A percentile compares a stretch with the other conserved stretches of the same genome.
Evolutionary conservation across 306 rosid genomes (phyloP).

Genomic region (Malus fusca): DNA sequence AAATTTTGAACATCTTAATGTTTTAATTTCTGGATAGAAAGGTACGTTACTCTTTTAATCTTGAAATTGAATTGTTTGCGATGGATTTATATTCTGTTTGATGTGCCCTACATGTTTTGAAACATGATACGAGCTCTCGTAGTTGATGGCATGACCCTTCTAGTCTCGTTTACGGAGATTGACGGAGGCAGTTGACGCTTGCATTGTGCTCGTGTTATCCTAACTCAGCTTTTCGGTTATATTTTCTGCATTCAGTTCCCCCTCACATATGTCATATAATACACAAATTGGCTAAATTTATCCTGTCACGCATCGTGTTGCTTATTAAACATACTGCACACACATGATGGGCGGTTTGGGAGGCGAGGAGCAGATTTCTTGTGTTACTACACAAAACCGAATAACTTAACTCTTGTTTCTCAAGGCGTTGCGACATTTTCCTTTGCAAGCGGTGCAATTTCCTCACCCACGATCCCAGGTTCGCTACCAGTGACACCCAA

Average conservation of each 20-base stretch:
- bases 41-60: neutral
- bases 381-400: neutral
- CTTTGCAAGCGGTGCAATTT: slow-evolving; percentile 68
- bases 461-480: slow-evolving; percentile 65
- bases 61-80: neutral
- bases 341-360: neutral
- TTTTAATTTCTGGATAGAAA: neutral
- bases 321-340: neutral
- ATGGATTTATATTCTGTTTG: neutral
- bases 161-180: neutral
- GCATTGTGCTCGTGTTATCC: neutral
- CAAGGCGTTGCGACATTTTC: slow-evolving; percentile 65
- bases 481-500: slow-evolving; percentile 54
- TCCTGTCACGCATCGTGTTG: neutral
- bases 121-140: neutral
- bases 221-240: neutral
- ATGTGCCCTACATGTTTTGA: neutral
- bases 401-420: neutral
- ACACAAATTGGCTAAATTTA: neutral
- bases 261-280: neutral
- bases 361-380: neutral
- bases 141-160: neutral
- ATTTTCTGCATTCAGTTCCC: too few species aligned
- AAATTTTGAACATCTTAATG: slow-evolving; percentile 6
- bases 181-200: too few species aligned